Conservation (phyloP, 805 yeast genomes). For the Kurtzmaniella fragi region DNA sequence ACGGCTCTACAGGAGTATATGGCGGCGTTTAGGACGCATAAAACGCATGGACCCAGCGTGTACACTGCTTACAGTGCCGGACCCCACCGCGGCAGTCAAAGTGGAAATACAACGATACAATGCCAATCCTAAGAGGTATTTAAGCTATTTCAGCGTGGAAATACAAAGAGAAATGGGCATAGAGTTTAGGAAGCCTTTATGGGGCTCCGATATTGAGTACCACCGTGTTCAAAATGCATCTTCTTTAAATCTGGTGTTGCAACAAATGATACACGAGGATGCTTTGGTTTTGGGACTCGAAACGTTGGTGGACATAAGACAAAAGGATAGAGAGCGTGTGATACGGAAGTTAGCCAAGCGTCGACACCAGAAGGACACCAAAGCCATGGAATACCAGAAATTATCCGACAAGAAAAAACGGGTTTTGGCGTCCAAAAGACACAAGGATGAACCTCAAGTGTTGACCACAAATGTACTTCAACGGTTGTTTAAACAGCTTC, state of each 20-base stretch:
- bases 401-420: constrained; percentile 1
- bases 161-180: constrained; percentile 11
- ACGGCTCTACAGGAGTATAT: too few species aligned
- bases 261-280: constrained; percentile 9
- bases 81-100: not conserved
- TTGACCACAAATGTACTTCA: constrained; percentile 15
- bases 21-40: too few species aligned
- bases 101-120: constrained; percentile 1
- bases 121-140: constrained; percentile 7
- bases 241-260: constrained; percentile 2
- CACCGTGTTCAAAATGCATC: not conserved
- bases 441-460: constrained; percentile 8
- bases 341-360: constrained; percentile 1
- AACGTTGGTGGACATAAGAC: constrained; percentile 1
- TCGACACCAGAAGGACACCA: not conserved
- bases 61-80: too few species aligned
- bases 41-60: too few species aligned
- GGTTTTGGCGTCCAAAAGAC: not conserved
- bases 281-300: constrained; percentile 8
- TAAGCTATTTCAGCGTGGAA: constrained; percentile 13
- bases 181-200: constrained; percentile 8
- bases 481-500: constrained; percentile 24
- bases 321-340: not conserved
- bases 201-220: not conserved
- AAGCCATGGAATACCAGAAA: not conserved